phyloP scores from a whole-genome alignment of 768 basidiomycete genomes.

The Tephrocybe sp. region DNA sequence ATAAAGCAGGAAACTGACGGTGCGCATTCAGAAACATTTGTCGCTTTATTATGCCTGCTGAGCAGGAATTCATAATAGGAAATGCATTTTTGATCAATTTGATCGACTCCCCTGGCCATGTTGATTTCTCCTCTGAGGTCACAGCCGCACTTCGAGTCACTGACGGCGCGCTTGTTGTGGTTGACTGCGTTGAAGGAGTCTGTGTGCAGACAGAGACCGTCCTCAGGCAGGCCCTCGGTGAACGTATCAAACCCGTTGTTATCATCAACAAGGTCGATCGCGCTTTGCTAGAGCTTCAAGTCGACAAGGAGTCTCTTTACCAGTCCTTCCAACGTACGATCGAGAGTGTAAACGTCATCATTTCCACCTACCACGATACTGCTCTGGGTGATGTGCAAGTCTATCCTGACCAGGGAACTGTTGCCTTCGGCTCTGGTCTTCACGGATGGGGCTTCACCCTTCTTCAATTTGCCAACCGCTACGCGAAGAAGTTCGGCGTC shows the following conservation, averaged over 20 bases:
- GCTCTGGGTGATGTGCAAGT: constrained; percentile 98
- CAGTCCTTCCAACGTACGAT: constrained; percentile 98
- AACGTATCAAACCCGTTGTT: constrained; percentile 99
- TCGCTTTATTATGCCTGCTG: not conserved
- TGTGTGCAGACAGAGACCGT: constrained; percentile 99
- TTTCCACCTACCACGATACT: constrained; percentile 93
- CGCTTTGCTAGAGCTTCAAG: constrained; percentile 96
- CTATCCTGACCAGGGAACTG: constrained; percentile 96
- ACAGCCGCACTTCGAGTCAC: constrained; percentile 99
- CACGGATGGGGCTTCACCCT: constrained; percentile 99
- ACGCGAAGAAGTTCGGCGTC: constrained; percentile 98
- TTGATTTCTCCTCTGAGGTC: constrained; percentile 99
- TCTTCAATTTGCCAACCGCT: constrained; percentile 91
- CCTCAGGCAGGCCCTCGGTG: constrained; percentile 91
- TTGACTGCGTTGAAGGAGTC: constrained; percentile 99
- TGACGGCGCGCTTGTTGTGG: constrained; percentile 98
- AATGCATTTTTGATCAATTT: constrained; percentile 96
- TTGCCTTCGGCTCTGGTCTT: constrained; percentile 98
- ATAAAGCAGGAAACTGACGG: constrained; percentile 96
- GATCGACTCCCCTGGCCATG: constrained; percentile 94
- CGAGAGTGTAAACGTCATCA: constrained; percentile 97
- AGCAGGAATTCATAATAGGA: constrained; percentile 42
- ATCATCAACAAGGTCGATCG: constrained; percentile 99
- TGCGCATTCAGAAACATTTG: constrained; percentile 28
- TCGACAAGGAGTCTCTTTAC: constrained; percentile 94